A percentile compares a stretch with the other conserved stretches of the same genome.
These are phyloP conservation scores for Suillus decipiens DNA, from an alignment of 768 basidiomycete species.

Conservation along the genomic window DNA sequence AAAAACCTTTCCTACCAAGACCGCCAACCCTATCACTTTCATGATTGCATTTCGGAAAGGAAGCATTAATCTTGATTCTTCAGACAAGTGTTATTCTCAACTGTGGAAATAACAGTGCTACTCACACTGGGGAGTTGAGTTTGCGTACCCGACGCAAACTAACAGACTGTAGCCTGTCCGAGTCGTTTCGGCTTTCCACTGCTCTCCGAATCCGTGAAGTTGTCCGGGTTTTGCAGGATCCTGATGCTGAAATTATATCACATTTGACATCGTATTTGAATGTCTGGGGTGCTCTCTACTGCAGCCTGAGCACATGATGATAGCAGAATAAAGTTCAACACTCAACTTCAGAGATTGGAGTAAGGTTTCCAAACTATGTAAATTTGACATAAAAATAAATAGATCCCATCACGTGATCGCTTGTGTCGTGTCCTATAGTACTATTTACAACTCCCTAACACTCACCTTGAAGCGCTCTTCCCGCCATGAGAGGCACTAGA, in stretches of 20 bases:
- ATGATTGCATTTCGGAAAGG: neutral
- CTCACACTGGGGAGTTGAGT: neutral
- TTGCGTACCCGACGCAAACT: conserved; percentile 15
- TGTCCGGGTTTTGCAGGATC: conserved; percentile 63
- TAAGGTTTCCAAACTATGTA: too few relatives aligned
- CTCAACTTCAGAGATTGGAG: too few relatives aligned
- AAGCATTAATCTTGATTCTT: neutral
- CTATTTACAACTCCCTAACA: neutral
- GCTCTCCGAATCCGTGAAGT: conserved; percentile 53
- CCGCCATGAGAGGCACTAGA: conserved; percentile 24
- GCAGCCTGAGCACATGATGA: too few relatives aligned
- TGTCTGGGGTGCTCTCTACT: neutral
- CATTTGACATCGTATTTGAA: neutral
- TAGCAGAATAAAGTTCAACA: too few relatives aligned
- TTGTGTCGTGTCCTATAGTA: neutral
- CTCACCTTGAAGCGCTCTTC: neutral
- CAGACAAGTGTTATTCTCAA: neutral
- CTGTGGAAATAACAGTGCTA: conserved; percentile 13
- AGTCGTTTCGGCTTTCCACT: conserved; percentile 65
- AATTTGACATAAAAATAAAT: neutral
- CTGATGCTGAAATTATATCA: conserved; percentile 1
- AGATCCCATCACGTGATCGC: neutral
- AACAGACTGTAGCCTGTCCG: conserved; percentile 42
- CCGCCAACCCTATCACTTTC: neutral
- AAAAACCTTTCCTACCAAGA: conserved; percentile 3